phyloP scores from a whole-genome alignment of 2,329 filamentous ascomycete genomes.

The Pseudodiploospora longispora region DNA sequence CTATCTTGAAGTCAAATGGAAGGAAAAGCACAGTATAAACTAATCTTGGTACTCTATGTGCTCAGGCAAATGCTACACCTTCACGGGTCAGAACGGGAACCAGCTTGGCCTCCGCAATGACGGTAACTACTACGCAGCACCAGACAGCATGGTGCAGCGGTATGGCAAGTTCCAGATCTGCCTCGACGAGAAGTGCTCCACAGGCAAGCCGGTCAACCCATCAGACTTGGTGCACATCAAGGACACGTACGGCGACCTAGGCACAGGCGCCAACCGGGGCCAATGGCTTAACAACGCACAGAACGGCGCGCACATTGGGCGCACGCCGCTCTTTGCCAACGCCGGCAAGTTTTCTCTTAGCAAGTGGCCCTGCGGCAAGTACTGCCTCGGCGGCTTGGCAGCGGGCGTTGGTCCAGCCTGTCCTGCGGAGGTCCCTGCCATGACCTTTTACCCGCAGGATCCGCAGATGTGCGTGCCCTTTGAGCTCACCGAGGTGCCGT shows the following conservation, averaged over 20 bases:
- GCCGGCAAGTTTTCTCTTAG: slow-evolving; percentile 12
- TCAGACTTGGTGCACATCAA: slow-evolving; percentile 7
- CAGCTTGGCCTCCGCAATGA: slow-evolving; percentile 7
- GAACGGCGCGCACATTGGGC: slow-evolving; percentile 9
- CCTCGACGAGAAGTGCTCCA: slow-evolving; percentile 9
- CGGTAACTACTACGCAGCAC: slow-evolving; percentile 8
- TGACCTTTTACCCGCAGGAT: slow-evolving; percentile 12
- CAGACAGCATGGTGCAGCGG: slow-evolving; percentile 11
- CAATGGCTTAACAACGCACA: slow-evolving; percentile 12
- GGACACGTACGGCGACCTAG: slow-evolving; percentile 10
- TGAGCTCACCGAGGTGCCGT: slow-evolving; percentile 12
- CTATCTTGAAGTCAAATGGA: neutral
- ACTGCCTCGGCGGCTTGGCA: slow-evolving; percentile 11
- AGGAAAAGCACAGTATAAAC: neutral
- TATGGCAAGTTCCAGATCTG: slow-evolving; percentile 14
- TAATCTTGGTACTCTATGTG: neutral
- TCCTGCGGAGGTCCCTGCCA: slow-evolving; percentile 8
- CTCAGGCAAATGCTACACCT: slow-evolving; percentile 12
- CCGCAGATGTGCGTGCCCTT: slow-evolving; percentile 10
- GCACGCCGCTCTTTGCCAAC: slow-evolving; percentile 6
- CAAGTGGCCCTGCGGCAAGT: slow-evolving; percentile 14
- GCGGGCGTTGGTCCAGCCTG: slow-evolving; percentile 10
- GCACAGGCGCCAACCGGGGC: slow-evolving; percentile 7
- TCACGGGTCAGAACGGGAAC: slow-evolving; percentile 10
- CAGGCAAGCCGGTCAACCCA: slow-evolving; percentile 8